These are phyloP conservation scores for Phaeotremella skinneri DNA, from an alignment of 768 basidiomycete species.

Conservation along the genomic window DNA sequence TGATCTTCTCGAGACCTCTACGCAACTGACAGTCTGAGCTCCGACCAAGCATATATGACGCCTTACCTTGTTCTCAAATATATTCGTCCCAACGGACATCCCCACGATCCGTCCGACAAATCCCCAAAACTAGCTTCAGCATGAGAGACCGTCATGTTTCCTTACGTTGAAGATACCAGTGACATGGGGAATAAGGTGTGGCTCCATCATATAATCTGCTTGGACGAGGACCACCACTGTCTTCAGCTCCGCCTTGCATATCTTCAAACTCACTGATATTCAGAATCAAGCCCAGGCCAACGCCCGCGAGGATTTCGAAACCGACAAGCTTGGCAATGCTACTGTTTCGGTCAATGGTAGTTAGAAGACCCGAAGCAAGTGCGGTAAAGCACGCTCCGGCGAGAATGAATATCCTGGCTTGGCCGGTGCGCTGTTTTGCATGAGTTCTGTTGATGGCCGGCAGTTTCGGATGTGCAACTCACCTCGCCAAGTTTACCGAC, in stretches of 20 bases:
- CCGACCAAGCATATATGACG: background rate
- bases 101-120: constrained; percentile 34
- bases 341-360: constrained; percentile 19
- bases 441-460: background rate
- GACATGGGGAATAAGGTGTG: constrained; percentile 20
- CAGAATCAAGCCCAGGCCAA: constrained; percentile 32
- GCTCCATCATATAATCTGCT: constrained; percentile 27
- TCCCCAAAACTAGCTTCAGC: constrained; percentile 12
- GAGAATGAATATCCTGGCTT: constrained; percentile 25
- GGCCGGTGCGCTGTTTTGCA: constrained; percentile 23
- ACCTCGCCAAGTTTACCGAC: constrained; percentile 26
- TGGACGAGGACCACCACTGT: constrained; percentile 25
- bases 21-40: constrained; percentile 15
- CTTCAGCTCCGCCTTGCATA: background rate
- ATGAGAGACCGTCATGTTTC: background rate
- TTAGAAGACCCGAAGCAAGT: constrained; percentile 28
- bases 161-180: constrained; percentile 14
- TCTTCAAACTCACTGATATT: constrained; percentile 22
- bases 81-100: constrained; percentile 34
- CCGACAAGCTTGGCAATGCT: constrained; percentile 21
- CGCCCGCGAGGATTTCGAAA: constrained; percentile 30
- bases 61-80: constrained; percentile 41
- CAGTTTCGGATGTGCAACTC: background rate
- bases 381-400: constrained; percentile 18
- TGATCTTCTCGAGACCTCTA: constrained; percentile 9